phyloP scores from a whole-genome alignment of 169 alveolate species.

The Plasmodium reichenowi region DNA sequence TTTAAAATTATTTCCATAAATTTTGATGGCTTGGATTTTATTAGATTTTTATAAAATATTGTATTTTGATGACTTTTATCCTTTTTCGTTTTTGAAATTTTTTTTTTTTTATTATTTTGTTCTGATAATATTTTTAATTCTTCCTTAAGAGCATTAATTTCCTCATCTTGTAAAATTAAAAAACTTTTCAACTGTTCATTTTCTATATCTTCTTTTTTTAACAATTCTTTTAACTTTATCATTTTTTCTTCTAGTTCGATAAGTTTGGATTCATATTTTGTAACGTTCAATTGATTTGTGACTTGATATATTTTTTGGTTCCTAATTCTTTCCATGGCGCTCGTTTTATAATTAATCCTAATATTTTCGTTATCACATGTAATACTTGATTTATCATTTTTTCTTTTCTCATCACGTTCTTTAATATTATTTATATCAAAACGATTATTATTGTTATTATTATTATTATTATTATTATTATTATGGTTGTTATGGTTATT shows the following conservation, averaged over 20 bases:
- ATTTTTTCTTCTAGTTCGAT: slow-evolving; percentile 5
- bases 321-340: neutral
- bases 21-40: slow-evolving; percentile 27
- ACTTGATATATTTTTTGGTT: neutral
- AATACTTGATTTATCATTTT: neutral
- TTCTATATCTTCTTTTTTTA: slow-evolving; percentile 28
- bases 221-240: slow-evolving; percentile 10
- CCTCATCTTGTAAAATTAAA: slow-evolving; percentile 8
- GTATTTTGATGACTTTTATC: slow-evolving; percentile 37
- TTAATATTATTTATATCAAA: neutral
- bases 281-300: neutral
- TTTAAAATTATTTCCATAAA: slow-evolving; percentile 49
- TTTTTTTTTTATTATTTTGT: neutral
- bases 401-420: neutral
- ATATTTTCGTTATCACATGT: neutral
- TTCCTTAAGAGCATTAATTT: slow-evolving; percentile 31
- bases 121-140: neutral
- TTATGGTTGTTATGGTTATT: neutral
- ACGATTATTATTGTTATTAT: neutral
- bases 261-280: neutral
- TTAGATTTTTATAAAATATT: slow-evolving; percentile 21
- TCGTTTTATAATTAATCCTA: neutral
- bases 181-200: slow-evolving; percentile 27
- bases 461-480: slow-evolving; percentile 2
- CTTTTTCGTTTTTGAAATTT: neutral